Base-by-base conservation (phyloP, 106 monocot genomes). In the Vanilla planifolia region DNA sequence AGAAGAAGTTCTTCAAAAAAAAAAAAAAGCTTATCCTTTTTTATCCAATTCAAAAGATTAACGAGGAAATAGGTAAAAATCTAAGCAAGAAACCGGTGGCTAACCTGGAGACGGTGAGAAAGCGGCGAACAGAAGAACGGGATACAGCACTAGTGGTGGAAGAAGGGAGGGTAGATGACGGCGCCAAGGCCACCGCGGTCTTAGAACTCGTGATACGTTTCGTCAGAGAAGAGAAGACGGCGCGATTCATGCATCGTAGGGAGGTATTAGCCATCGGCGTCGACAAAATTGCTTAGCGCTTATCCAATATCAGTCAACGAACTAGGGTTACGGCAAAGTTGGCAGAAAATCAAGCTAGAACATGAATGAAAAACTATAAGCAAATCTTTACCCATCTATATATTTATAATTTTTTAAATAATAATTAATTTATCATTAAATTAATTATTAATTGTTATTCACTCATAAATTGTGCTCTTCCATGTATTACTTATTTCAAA, bases 211-310 rank as follows among this genome's bases (percentile, higher is more conserved):
- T 24, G 28, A 56, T 56, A 33, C 8, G 17, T 58, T 43, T 30
- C 32, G 24, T 33, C 33, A 47, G 57, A 59, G 58, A 59, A 19
- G 55, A 43, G 33, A 56, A 14, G 16, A 34, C 44, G 23, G 67
- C 15, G 4, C 67, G 67, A 16, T 27, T 58, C 44, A 67, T 67
- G 24, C 29, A 67, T 11, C 58, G 56, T 14, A 46, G 10, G 30
- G 45, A 59, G 11, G 33, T 0, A 23, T 16, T 58, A 56, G 67
- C 39, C 67, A 66, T 66, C n/a, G n/a, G n/a, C n/a, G n/a, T n/a
- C n/a, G n/a, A n/a, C n/a, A n/a, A n/a, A n/a, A n/a, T n/a, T 59
- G 37, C 37, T 0, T n/a, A n/a, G n/a, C n/a, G n/a, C n/a, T n/a
- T n/a, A n/a, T n/a, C n/a, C n/a, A n/a, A n/a, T n/a, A n/a, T n/a